Evolutionary conservation across 768 basidiomycete species (phyloP), one percentile per base, ranked within the genome.

Genomic region (Mycena floridula): DNA sequence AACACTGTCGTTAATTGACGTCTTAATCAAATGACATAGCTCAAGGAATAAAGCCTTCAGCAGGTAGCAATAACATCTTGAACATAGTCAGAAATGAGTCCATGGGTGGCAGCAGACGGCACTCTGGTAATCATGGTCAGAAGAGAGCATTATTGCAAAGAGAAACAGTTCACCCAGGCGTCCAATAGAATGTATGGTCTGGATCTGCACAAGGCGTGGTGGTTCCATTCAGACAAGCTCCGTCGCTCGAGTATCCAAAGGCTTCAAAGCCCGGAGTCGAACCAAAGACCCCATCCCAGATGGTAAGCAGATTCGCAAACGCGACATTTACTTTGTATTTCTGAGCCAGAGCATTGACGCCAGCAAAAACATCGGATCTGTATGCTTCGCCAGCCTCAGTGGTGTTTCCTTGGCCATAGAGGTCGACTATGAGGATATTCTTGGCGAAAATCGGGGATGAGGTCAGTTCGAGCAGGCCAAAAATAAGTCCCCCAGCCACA

Each of bases 381-480:
- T 63, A 77, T 15, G 67, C 63, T 45, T 77, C 64, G 18, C 76
- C 77, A 25, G 55, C 54, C 4, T 63, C 50, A 0, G 68, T 57
- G 12, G 64, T 56, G 1, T 36, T 55, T 8, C 77, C 77, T 9
- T 66, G 69, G 7, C 76, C 77, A 37, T 79, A 77, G 26, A 64
- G 69, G 48, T 78, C 74, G 2, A 73, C 60, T n/a, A 79, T 40
- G 21, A 79, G 69, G 51, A 79, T 68, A 40, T 71, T 65, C 42
- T 66, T 64, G 4, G 71, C 76, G 41, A 70, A 70, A 5, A 68
- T 68, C 0, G 77, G 78, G 4, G 68, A 64, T 16, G 64, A 62
- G 1, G 68, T 59, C 15, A 79, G 67, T 21, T 59, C 58, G 7
- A 54, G 43, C 22, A 76, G 70, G 46, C 70, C 63, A 26, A 60